Conservation (phyloP, 768 basidiomycete species). For the Lactifluus subvellereus region DNA sequence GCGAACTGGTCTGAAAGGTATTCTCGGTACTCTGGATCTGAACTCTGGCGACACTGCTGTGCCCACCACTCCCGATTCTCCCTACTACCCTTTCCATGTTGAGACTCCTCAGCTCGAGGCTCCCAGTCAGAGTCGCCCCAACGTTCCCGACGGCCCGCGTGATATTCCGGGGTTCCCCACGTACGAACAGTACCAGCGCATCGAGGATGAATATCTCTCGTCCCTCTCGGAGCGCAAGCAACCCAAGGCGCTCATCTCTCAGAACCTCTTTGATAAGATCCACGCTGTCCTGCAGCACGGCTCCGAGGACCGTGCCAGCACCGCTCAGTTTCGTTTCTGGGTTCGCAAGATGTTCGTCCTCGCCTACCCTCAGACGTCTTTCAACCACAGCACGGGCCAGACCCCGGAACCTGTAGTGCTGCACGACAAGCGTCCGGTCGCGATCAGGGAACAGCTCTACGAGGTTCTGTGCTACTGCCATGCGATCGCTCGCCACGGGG, state of each 20-base stretch:
- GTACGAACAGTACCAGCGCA: constrained; percentile 22
- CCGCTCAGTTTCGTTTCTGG: constrained; percentile 26
- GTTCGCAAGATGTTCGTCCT: constrained; percentile 25
- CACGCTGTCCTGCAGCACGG: constrained; percentile 21
- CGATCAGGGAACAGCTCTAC: constrained; percentile 72
- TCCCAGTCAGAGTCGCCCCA: constrained; percentile 4
- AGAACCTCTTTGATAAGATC: constrained; percentile 22
- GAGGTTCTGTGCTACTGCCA: constrained; percentile 73
- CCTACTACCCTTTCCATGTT: constrained; percentile 18
- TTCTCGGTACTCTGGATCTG: constrained; percentile 19
- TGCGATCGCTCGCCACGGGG: constrained; percentile 57
- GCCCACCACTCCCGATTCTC: constrained; percentile 9
- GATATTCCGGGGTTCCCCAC: constrained; percentile 22
- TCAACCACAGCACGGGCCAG: neutral
- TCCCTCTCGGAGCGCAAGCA: constrained; percentile 24
- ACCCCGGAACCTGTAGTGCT: constrained; percentile 43
- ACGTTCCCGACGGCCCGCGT: constrained; percentile 1
- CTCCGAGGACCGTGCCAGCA: constrained; percentile 17
- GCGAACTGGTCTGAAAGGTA: constrained; percentile 16
- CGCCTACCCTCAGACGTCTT: constrained; percentile 22
- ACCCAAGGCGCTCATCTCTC: constrained; percentile 25
- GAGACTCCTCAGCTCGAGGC: constrained; percentile 18
- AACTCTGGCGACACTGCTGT: constrained; percentile 18
- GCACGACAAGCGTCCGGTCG: constrained; percentile 69
- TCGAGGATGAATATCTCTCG: constrained; percentile 21